Conservation (phyloP, 1,284 basidiomycete species). For the Singerocomus inundabilis region DNA sequence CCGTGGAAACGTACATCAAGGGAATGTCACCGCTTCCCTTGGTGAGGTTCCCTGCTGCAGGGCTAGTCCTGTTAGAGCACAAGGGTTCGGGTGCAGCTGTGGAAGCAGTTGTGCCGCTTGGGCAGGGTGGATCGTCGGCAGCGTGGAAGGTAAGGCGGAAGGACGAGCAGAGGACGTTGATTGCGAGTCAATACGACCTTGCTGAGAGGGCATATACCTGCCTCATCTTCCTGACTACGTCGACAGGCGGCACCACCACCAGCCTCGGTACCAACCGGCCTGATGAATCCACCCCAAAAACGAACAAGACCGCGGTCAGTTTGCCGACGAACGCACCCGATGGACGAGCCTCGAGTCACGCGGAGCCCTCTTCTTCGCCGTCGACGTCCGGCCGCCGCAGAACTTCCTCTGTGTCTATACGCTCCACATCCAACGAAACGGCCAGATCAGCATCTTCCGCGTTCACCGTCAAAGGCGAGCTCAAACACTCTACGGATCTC, state of each 20-base stretch:
- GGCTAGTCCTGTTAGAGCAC: slow-evolving; percentile 54
- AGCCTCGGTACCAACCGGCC: slow-evolving; percentile 3
- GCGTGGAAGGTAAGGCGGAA: slow-evolving; percentile 59
- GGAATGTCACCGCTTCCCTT: slow-evolving; percentile 59
- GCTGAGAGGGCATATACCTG: slow-evolving; percentile 49
- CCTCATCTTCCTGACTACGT: slow-evolving; percentile 42
- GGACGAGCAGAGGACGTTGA: slow-evolving; percentile 55
- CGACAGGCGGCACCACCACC: slow-evolving; percentile 2
- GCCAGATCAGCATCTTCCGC: slow-evolving; percentile 39
- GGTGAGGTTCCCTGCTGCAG: slow-evolving; percentile 63
- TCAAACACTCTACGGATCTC: slow-evolving; percentile 56
- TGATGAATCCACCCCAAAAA: slow-evolving; percentile 23
- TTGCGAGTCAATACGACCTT: slow-evolving; percentile 50
- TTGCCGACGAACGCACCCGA: slow-evolving; percentile 9
- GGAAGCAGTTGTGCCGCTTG: slow-evolving; percentile 5
- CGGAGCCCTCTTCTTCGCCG: slow-evolving; percentile 18
- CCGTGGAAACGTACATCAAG: slow-evolving; percentile 72
- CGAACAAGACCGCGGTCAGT: slow-evolving; percentile 7
- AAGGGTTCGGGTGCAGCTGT: slow-evolving; percentile 23
- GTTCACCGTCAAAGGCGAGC: slow-evolving; percentile 60
- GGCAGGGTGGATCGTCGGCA: slow-evolving; percentile 9
- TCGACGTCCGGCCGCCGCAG: slow-evolving; percentile 9
- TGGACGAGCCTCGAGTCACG: slow-evolving; percentile 7
- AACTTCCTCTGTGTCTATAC: slow-evolving; percentile 21
- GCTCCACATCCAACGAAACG: slow-evolving; percentile 24